These are phyloP conservation scores for Wickerhamomyces rabaulensis DNA, from an alignment of 805 yeast species.

Conservation along the genomic window DNA sequence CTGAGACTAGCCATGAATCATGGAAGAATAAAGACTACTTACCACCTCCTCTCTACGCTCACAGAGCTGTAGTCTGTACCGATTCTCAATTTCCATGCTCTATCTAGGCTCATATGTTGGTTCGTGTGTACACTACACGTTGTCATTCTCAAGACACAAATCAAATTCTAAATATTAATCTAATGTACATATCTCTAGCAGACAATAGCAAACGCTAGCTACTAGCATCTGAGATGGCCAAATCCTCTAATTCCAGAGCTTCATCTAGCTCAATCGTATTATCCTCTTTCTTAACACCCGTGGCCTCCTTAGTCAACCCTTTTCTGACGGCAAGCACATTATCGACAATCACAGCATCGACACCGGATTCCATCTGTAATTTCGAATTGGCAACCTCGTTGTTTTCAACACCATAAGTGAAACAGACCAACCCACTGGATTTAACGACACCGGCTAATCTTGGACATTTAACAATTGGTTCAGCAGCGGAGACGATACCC, in stretches of 20 bases:
- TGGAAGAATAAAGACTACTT: too few relatives aligned
- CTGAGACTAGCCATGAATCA: too few relatives aligned
- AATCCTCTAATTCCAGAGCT: not conserved
- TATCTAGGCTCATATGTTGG: too few relatives aligned
- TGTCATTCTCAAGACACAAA: too few relatives aligned
- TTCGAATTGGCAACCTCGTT: slow-evolving; percentile 81
- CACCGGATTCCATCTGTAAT: slow-evolving; percentile 87
- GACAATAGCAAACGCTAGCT: not conserved
- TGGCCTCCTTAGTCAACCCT: slow-evolving; percentile 47
- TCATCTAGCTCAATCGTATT: not conserved
- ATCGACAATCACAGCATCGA: slow-evolving; percentile 97
- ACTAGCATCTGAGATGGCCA: not conserved
- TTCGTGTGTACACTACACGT: too few relatives aligned
- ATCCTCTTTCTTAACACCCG: not conserved
- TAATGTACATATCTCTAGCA: too few relatives aligned
- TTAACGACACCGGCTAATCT: slow-evolving; percentile 88
- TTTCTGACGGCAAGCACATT: slow-evolving; percentile 89
- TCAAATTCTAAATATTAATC: too few relatives aligned
- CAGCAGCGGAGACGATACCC: slow-evolving; percentile 88
- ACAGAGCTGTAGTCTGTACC: too few relatives aligned
- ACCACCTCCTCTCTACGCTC: too few relatives aligned
- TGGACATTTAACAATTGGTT: slow-evolving; percentile 84
- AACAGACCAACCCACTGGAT: slow-evolving; percentile 85
- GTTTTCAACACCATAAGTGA: slow-evolving; percentile 82
- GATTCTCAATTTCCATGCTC: too few relatives aligned